These are phyloP conservation scores for Bertia moriformis DNA, from an alignment of 2,329 filamentous ascomycete species.

Conservation along the genomic window DNA sequence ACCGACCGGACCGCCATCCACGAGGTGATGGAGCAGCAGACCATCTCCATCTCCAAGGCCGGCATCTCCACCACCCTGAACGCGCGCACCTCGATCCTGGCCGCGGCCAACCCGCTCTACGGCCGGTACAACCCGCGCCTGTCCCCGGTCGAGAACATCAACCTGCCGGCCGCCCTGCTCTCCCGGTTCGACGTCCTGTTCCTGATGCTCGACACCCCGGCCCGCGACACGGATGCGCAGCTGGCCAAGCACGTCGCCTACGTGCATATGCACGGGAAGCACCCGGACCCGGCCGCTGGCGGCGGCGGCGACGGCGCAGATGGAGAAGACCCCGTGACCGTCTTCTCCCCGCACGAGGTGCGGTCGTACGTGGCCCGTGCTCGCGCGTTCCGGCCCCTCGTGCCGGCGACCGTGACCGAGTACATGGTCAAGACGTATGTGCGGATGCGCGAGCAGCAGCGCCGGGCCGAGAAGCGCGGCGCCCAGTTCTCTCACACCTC, in stretches of 20 bases:
- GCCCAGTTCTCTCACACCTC: slow-evolving; percentile 91
- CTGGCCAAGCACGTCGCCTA: slow-evolving; percentile 89
- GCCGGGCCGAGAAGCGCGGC: slow-evolving; percentile 77
- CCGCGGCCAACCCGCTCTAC: slow-evolving; percentile 91
- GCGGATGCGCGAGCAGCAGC: slow-evolving; percentile 79
- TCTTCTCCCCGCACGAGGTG: slow-evolving; percentile 86
- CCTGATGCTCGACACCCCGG: slow-evolving; percentile 86
- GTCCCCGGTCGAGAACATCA: slow-evolving; percentile 97
- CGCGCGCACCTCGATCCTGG: slow-evolving; percentile 86
- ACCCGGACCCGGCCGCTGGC: slow-evolving; percentile 65
- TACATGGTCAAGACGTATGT: slow-evolving; percentile 98
- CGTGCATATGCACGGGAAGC: slow-evolving; percentile 91
- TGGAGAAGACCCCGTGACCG: slow-evolving; percentile 32
- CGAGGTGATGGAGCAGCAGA: slow-evolving; percentile 82
- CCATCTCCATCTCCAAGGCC: slow-evolving; percentile 69
- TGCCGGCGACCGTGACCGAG: slow-evolving; percentile 75
- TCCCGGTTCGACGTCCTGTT: slow-evolving; percentile 97
- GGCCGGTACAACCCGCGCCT: slow-evolving; percentile 96
- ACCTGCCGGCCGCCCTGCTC: slow-evolving; percentile 87
- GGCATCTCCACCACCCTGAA: slow-evolving; percentile 69
- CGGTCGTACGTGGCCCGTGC: slow-evolving; percentile 92
- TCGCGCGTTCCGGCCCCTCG: slow-evolving; percentile 71
- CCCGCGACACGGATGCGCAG: slow-evolving; percentile 78
- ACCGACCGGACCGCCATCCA: slow-evolving; percentile 70
- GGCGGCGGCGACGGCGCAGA: slow-evolving; percentile 27